phyloP scores from a whole-genome alignment of 306 rosid species.

The Dalbergia cultrata region DNA sequence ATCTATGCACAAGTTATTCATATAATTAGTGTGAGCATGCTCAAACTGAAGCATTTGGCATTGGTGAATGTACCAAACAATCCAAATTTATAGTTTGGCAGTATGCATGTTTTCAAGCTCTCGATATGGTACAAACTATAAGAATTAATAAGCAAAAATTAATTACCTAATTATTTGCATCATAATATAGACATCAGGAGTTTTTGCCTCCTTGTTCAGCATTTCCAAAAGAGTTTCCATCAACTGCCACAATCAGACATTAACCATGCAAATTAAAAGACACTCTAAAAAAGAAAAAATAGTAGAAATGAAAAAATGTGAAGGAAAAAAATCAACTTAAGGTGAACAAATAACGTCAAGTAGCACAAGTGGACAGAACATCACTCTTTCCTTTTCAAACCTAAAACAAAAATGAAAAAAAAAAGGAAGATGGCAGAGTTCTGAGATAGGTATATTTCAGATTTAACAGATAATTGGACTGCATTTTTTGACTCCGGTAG shows the following conservation, averaged over 20 bases:
- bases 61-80: constrained; percentile 23
- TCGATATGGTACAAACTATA: constrained; percentile 25
- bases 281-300: constrained; percentile 8
- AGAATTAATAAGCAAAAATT: constrained; percentile 24
- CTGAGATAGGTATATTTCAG: constrained; percentile 1
- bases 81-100: constrained; percentile 23
- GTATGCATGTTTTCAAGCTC: constrained; percentile 26
- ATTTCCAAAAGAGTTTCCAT: constrained; percentile 74
- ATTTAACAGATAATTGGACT: background rate
- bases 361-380: constrained; percentile 4
- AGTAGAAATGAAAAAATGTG: constrained; percentile 2
- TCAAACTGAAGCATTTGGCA: background rate
- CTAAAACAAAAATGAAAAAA: background rate
- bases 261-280: constrained; percentile 33
- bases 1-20: constrained; percentile 21
- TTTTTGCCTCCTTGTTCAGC: constrained; percentile 74
- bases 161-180: constrained; percentile 85
- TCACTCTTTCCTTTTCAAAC: background rate
- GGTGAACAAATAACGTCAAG: constrained; percentile 1
- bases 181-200: constrained; percentile 70
- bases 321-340: background rate
- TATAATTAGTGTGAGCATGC: background rate
- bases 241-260: constrained; percentile 64
- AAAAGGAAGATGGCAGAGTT: background rate
- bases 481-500: background rate